Evolutionary conservation across 2,329 filamentous ascomycete genomes (phyloP), one percentile per base, ranked within the genome.

Genomic region (Ustulina deusta): DNA sequence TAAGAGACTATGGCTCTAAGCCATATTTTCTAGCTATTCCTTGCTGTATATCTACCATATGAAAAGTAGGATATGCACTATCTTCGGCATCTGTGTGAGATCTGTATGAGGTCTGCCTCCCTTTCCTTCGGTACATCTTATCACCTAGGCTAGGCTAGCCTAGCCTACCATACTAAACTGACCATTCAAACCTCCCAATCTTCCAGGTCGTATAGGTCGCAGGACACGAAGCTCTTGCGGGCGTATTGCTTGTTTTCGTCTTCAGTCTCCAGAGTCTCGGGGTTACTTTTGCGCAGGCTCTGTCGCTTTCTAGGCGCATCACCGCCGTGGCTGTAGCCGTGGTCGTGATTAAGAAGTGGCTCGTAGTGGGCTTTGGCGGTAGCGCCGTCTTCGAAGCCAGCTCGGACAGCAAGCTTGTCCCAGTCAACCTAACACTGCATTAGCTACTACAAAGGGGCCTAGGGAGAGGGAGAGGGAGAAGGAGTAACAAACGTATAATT

Each of bases 1-100:
- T 89, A 79, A 83, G 81, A 29, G 81, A 87, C 64, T 85, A 88
- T 62, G 81, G 85, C 36, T 89, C 89, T 51, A 77, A 80, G 72
- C 83, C 86, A 72, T 61, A 80, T 72, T 57, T 25, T 42, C n/a
- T 42, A n/a, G 6, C 17, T 42, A n/a, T n/a, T n/a, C n/a, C n/a
- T n/a, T n/a, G n/a, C n/a, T n/a, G n/a, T n/a, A n/a, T n/a, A n/a
- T n/a, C n/a, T n/a, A n/a, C n/a, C n/a, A n/a, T n/a, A n/a, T n/a
- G n/a, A n/a, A n/a, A n/a, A n/a, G n/a, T n/a, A n/a, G n/a, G n/a
- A n/a, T n/a, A n/a, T n/a, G n/a, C n/a, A n/a, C n/a, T n/a, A 51
- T 51, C 6, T 49, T 49, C 20, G 46, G 46, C 46, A 49, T 49
- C 22, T 49, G 22, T 49, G 11, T 20, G 20, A 49, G 22, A 20